Conservation (phyloP, 805 yeast species). For the Suhomyces prunicola region DNA sequence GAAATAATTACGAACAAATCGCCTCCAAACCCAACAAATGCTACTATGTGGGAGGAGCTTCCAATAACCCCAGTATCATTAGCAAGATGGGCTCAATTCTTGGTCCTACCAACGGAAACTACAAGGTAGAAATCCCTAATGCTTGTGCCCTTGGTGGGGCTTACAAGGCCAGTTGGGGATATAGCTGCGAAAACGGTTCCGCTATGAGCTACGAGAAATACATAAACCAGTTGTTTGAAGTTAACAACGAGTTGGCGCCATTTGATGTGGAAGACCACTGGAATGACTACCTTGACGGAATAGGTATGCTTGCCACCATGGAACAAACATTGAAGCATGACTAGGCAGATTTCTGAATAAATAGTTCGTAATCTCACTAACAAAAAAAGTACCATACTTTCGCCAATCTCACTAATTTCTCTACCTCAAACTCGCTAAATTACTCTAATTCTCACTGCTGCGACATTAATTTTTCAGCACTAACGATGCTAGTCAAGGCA, state of each 20-base stretch:
- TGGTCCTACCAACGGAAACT: slow-evolving; percentile 65
- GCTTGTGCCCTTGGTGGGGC: slow-evolving; percentile 95
- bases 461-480: background rate
- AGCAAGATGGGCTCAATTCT: slow-evolving; percentile 65
- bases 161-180: slow-evolving; percentile 77
- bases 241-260: slow-evolving; percentile 46
- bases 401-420: too few species aligned
- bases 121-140: slow-evolving; percentile 71
- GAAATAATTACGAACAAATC: slow-evolving; percentile 42
- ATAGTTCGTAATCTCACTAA: background rate
- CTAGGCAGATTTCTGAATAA: background rate
- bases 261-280: slow-evolving; percentile 41
- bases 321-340: slow-evolving; percentile 25
- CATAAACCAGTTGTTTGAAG: slow-evolving; percentile 39
- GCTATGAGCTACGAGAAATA: slow-evolving; percentile 42
- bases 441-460: background rate
- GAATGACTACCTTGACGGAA: slow-evolving; percentile 51
- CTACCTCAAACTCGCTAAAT: too few species aligned
- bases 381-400: background rate
- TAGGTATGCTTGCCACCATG: slow-evolving; percentile 48
- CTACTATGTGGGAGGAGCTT: slow-evolving; percentile 86
- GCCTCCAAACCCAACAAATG: slow-evolving; percentile 62
- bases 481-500: background rate
- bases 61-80: slow-evolving; percentile 67
- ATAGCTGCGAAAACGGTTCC: slow-evolving; percentile 27